Conservation (phyloP, 805 yeast genomes). For the Candida easanensis region DNA sequence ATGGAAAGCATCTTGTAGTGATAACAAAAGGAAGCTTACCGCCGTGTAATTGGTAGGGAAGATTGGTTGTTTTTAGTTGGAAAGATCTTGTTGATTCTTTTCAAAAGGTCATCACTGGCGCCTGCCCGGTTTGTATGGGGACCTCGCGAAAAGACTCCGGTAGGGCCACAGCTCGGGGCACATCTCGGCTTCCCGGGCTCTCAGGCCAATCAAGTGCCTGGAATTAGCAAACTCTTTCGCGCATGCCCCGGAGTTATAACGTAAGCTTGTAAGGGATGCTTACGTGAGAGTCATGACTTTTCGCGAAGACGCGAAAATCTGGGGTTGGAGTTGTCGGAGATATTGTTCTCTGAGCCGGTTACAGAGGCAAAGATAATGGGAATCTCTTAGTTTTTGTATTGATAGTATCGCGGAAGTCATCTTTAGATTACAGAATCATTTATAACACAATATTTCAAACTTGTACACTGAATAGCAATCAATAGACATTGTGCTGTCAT, state of each 20-base stretch:
- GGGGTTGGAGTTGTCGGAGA: slow-evolving; percentile 8
- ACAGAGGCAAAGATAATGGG: too few relatives aligned
- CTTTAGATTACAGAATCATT: too few relatives aligned
- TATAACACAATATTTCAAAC: too few relatives aligned
- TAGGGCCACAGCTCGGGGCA: slow-evolving; percentile 17
- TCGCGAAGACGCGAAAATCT: slow-evolving; percentile 4
- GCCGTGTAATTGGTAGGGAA: neutral
- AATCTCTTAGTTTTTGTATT: too few relatives aligned
- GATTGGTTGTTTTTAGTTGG: neutral
- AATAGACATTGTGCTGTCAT: too few relatives aligned
- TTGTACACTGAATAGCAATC: too few relatives aligned
- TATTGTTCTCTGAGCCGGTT: neutral
- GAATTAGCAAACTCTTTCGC: slow-evolving; percentile 21
- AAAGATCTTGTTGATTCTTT: slow-evolving; percentile 4
- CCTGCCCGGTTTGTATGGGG: neutral
- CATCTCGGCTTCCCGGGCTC: slow-evolving; percentile 14
- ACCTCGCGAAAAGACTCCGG: slow-evolving; percentile 5
- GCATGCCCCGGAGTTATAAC: slow-evolving; percentile 11
- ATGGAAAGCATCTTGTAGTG: slow-evolving; percentile 23
- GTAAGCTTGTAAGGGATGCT: slow-evolving; percentile 1
- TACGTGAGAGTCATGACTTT: slow-evolving; percentile 8
- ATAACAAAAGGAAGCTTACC: neutral
- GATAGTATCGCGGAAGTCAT: too few relatives aligned
- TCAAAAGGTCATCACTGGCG: slow-evolving; percentile 1
- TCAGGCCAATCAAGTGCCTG: slow-evolving; percentile 17